Evolutionary conservation across 768 basidiomycete species (phyloP).

Genomic region (Amanita molliuscula): DNA sequence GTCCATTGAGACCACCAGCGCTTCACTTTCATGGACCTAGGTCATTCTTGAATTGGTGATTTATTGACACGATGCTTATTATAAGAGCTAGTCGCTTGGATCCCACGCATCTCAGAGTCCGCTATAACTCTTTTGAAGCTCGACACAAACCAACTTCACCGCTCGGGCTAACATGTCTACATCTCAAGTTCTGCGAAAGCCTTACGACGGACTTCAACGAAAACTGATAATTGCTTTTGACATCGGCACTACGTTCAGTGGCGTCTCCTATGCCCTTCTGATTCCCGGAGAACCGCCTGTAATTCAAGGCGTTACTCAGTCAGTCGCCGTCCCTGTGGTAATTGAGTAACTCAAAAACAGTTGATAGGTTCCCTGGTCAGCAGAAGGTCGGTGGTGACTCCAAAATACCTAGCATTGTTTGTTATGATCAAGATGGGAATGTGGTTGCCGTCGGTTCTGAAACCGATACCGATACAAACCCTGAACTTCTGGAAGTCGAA

Average conservation of each 20-base stretch:
- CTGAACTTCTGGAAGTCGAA: not conserved
- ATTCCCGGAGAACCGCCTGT: slow-evolving; percentile 13
- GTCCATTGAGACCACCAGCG: too few species aligned
- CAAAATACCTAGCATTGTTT: slow-evolving; percentile 3
- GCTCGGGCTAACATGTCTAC: not conserved
- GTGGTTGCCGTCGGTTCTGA: slow-evolving; percentile 1
- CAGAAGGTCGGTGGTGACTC: slow-evolving; percentile 8
- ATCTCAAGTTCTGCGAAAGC: not conserved
- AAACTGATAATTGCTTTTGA: not conserved
- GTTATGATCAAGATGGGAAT: not conserved
- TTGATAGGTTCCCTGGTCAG: slow-evolving; percentile 12
- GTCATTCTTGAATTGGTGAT: too few species aligned
- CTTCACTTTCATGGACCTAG: too few species aligned
- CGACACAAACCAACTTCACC: not conserved
- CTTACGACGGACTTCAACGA: not conserved
- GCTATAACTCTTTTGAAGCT: not conserved
- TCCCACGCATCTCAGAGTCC: too few species aligned
- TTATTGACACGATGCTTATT: too few species aligned
- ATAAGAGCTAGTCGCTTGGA: too few species aligned
- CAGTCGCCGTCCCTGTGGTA: not conserved
- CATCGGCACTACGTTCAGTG: slow-evolving; percentile 1
- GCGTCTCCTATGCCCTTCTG: slow-evolving; percentile 7
- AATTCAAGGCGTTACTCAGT: slow-evolving; percentile 14
- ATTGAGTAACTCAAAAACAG: too few species aligned
- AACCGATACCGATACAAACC: not conserved